phyloP scores from a whole-genome alignment of 2,329 filamentous ascomycete genomes.

The Colletotrichum lupini region DNA sequence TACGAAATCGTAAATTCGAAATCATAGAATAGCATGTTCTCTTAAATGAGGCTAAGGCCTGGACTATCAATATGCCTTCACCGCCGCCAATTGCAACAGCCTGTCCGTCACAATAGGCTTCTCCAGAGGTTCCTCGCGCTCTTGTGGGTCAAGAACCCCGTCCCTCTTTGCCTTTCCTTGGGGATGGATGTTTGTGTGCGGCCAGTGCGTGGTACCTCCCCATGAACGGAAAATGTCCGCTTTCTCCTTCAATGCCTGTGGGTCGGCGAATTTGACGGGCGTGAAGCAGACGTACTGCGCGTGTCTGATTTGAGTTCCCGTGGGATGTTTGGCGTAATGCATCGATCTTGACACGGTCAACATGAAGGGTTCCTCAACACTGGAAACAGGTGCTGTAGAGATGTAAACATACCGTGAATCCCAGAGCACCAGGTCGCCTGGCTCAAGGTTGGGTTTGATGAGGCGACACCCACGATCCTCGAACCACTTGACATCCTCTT shows the following conservation, averaged over 20 bases:
- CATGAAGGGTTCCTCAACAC: not conserved
- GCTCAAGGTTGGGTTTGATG: constrained; percentile 36
- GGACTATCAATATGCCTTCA: constrained; percentile 30
- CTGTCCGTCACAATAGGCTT: constrained; percentile 41
- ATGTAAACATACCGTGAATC: constrained; percentile 37
- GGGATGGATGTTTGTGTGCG: constrained; percentile 50
- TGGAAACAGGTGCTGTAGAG: no score
- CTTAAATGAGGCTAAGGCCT: not conserved
- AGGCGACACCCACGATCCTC: constrained; percentile 35
- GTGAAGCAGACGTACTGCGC: constrained; percentile 51
- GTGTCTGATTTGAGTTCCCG: constrained; percentile 47
- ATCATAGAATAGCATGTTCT: no score
- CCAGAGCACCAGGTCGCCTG: constrained; percentile 47
- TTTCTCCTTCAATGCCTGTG: constrained; percentile 39
- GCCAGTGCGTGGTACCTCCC: constrained; percentile 45
- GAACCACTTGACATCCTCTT: constrained; percentile 47
- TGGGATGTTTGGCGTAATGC: constrained; percentile 42
- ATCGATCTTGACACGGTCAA: constrained; percentile 8
- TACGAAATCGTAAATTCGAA: no score
- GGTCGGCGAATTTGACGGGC: constrained; percentile 46
- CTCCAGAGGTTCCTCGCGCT: constrained; percentile 44
- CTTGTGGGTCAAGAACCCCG: constrained; percentile 42
- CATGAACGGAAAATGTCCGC: constrained; percentile 39
- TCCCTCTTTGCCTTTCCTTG: constrained; percentile 29
- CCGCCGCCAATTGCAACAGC: constrained; percentile 43